Conservation (phyloP, 2,329 filamentous ascomycete genomes). For the Thyridium curvatum region DNA sequence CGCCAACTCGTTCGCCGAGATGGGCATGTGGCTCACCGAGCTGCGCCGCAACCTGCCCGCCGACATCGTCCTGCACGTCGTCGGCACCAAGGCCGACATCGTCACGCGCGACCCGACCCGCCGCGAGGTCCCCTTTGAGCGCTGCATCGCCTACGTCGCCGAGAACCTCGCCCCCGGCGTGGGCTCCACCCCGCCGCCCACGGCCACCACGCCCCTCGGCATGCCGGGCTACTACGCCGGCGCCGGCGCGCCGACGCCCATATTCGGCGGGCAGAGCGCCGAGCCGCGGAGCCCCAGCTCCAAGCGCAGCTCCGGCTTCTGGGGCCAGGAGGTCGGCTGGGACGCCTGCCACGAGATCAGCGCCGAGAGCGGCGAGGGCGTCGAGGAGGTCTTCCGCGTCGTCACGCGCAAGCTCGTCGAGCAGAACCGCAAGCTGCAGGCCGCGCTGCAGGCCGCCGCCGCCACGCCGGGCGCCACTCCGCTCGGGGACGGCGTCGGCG, state of each 20-base stretch:
- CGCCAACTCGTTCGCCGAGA: conserved; percentile 77
- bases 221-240: conserved; percentile 9
- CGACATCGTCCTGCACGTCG: conserved; percentile 85
- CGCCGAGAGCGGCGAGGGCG: conserved; percentile 88
- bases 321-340: conserved; percentile 92
- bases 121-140: conserved; percentile 86
- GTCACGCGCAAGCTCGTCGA: conserved; percentile 57
- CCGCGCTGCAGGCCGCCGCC: conserved; percentile 49
- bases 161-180: conserved; percentile 76
- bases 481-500: conserved; percentile 30
- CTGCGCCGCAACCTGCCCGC: conserved; percentile 70
- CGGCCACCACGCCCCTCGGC: conserved; percentile 36
- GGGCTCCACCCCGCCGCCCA: conserved; percentile 61
- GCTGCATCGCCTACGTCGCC: conserved; percentile 91
- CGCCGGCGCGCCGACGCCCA: conserved; percentile 12
- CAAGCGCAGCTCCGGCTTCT: conserved; percentile 69
- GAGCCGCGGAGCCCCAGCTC: conserved; percentile 56
- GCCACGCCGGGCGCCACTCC: conserved; percentile 42
- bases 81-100: conserved; percentile 89
- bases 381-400: conserved; percentile 88
- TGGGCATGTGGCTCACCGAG: conserved; percentile 87
- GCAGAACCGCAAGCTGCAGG: conserved; percentile 58
- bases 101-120: conserved; percentile 74
- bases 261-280: conserved; percentile 16
- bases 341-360: conserved; percentile 96